These are phyloP conservation scores for Neophaeococcomyces mojaviensis DNA, from an alignment of 2,329 filamentous ascomycete genomes.

Conservation along the genomic window DNA sequence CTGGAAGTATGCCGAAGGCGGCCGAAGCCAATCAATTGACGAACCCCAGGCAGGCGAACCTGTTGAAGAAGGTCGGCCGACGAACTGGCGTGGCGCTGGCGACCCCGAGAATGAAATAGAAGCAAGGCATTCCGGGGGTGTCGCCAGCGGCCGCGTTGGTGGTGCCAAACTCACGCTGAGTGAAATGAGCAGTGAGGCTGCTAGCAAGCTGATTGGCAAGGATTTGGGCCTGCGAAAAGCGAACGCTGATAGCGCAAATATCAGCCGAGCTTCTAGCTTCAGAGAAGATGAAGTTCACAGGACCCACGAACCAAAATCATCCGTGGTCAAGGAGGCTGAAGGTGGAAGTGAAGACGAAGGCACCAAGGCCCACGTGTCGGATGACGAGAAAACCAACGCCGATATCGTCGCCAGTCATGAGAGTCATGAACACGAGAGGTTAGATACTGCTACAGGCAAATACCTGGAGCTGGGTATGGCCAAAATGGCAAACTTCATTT, in stretches of 20 bases:
- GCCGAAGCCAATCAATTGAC: conserved; percentile 36
- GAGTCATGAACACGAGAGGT: conserved; percentile 5
- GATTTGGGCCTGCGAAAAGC: conserved; percentile 61
- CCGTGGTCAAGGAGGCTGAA: not conserved
- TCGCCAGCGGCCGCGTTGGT: conserved; percentile 17
- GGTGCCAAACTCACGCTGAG: conserved; percentile 15
- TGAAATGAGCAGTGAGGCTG: conserved; percentile 21
- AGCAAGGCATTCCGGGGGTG: conserved; percentile 16
- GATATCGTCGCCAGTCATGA: conserved; percentile 7
- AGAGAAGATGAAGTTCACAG: conserved; percentile 30
- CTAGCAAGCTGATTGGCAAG: conserved; percentile 43
- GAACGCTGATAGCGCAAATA: conserved; percentile 56
- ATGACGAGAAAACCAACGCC: conserved; percentile 12
- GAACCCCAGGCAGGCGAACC: conserved; percentile 61
- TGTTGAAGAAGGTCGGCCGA: conserved; percentile 60
- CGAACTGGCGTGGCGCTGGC: conserved; percentile 65
- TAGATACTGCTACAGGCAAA: conserved; percentile 14
- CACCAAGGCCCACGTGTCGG: conserved; percentile 31
- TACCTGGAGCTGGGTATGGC: conserved; percentile 15
- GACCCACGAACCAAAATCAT: not conserved
- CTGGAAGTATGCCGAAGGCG: conserved; percentile 54
- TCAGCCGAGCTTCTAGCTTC: conserved; percentile 68
- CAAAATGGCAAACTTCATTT: conserved; percentile 15
- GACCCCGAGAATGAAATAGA: conserved; percentile 26
- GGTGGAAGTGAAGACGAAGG: conserved; percentile 32